These are phyloP conservation scores for Hyphopichia buzzinii DNA, from an alignment of 1,139 yeast species.

Conservation along the genomic window DNA sequence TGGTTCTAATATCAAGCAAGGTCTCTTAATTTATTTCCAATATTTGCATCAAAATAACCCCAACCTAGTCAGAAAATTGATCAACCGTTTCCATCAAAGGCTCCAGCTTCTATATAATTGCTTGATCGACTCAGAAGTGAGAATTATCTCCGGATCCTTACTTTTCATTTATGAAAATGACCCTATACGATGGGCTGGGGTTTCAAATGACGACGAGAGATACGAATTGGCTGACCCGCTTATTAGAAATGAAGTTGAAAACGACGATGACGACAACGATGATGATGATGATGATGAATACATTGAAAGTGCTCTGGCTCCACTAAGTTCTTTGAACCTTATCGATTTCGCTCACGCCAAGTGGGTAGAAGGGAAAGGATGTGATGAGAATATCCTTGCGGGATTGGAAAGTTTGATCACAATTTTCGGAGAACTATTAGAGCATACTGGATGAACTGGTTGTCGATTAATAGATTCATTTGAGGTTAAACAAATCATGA, in stretches of 20 bases:
- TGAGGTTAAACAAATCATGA: conserved; percentile 2
- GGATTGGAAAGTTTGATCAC: conserved; percentile 64
- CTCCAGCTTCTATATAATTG: conserved; percentile 66
- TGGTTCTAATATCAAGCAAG: conserved; percentile 40
- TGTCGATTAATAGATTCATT: conserved; percentile 1
- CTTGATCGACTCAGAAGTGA: conserved; percentile 56
- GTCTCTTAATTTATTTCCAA: conserved; percentile 52
- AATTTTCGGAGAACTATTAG: conserved; percentile 31
- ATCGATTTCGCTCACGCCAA: conserved; percentile 92
- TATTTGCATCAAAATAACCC: conserved; percentile 25
- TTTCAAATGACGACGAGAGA: conserved; percentile 18
- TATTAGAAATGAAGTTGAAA: conserved; percentile 28
- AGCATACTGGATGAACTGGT: conserved; percentile 2
- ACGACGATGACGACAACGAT: conserved; percentile 25
- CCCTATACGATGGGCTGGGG: conserved; percentile 41
- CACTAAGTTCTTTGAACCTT: conserved; percentile 56
- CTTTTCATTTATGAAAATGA: conserved; percentile 76
- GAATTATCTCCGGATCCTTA: conserved; percentile 74
- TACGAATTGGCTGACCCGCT: conserved; percentile 38
- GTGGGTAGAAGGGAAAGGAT: conserved; percentile 60
- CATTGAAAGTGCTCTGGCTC: conserved; percentile 14
- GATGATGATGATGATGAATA: conserved; percentile 26
- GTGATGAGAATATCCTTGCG: conserved; percentile 64
- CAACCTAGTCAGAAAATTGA: conserved; percentile 20
- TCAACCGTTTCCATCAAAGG: conserved; percentile 50